Evolutionary conservation across 208 protist species (phyloP).

Genomic region (Leptomonas seymouri): DNA sequence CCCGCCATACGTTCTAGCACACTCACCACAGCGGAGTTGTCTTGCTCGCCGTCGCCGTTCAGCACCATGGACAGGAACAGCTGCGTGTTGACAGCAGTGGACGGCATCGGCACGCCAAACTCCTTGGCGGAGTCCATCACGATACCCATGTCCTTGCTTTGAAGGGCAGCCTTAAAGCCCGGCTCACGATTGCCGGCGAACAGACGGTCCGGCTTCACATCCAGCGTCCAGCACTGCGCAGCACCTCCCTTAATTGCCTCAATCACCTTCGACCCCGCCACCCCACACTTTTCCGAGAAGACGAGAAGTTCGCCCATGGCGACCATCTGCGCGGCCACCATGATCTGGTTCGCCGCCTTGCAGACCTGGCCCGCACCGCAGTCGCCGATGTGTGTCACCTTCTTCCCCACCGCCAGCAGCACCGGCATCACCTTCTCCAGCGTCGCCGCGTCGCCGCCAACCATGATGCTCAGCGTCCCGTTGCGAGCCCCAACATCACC

Average conservation of each 20-base stretch:
- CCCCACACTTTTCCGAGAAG: constrained; percentile 92
- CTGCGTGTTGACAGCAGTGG: constrained; percentile 89
- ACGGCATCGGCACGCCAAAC: constrained; percentile 89
- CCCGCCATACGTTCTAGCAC: constrained; percentile 92
- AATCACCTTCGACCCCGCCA: constrained; percentile 82
- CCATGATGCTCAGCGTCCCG: constrained; percentile 95
- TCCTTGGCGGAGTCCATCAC: constrained; percentile 90
- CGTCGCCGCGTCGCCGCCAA: constrained; percentile 89
- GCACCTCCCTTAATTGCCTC: constrained; percentile 90
- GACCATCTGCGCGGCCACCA: constrained; percentile 94
- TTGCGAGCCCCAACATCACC: constrained; percentile 94
- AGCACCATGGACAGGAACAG: constrained; percentile 93
- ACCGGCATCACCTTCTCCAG: constrained; percentile 75
- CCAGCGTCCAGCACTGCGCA: constrained; percentile 94
- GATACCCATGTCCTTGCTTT: constrained; percentile 95
- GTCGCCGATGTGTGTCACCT: constrained; percentile 86
- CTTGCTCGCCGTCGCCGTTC: constrained; percentile 88
- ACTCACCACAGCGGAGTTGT: constrained; percentile 94
- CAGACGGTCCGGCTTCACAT: constrained; percentile 91
- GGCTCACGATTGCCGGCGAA: constrained; percentile 94
- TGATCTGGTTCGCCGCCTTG: constrained; percentile 97
- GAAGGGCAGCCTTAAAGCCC: constrained; percentile 95
- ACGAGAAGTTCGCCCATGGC: constrained; percentile 95
- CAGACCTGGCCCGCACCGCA: constrained; percentile 94
- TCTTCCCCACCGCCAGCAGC: constrained; percentile 83